Percentiles rank a stretch among this genome's conserved stretches.
These are phyloP conservation scores for Rhynchosporium graminicola DNA, from an alignment of 2,329 filamentous ascomycete species.

Conservation along the genomic window DNA sequence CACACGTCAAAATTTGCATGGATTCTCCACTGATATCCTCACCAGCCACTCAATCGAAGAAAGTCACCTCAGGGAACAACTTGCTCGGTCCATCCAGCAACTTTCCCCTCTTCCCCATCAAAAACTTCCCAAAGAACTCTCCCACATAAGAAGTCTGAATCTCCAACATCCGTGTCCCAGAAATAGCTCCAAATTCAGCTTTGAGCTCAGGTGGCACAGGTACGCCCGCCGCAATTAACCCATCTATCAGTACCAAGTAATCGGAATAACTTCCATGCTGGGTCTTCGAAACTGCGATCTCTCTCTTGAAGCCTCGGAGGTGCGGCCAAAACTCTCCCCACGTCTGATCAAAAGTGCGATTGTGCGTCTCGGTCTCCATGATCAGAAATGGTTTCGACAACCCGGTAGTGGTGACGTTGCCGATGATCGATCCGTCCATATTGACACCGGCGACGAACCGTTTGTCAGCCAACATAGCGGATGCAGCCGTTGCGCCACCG, in stretches of 20 bases:
- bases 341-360: conserved; percentile 24
- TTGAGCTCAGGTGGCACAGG: conserved; percentile 10
- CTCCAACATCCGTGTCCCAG: conserved; percentile 29
- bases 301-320: conserved; percentile 30
- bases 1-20: too few species aligned
- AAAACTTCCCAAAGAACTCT: conserved; percentile 30
- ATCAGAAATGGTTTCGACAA: conserved; percentile 39
- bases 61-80: conserved; percentile 14
- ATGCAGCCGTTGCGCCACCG: conserved; percentile 41
- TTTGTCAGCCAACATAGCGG: conserved; percentile 36
- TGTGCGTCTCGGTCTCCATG: conserved; percentile 37
- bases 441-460: conserved; percentile 42
- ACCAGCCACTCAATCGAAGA: not conserved
- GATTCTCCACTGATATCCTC: too few species aligned
- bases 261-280: conserved; percentile 31
- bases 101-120: conserved; percentile 21
- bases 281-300: conserved; percentile 24
- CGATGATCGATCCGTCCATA: conserved; percentile 42
- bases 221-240: conserved; percentile 16
- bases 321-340: conserved; percentile 28
- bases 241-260: conserved; percentile 23
- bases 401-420: conserved; percentile 32
- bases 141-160: conserved; percentile 32
- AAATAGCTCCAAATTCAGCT: conserved; percentile 28
- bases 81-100: conserved; percentile 11